Base-by-base conservation (phyloP, 1,284 basidiomycete genomes). In the Cutaneotrichosporon sp. region DNA sequence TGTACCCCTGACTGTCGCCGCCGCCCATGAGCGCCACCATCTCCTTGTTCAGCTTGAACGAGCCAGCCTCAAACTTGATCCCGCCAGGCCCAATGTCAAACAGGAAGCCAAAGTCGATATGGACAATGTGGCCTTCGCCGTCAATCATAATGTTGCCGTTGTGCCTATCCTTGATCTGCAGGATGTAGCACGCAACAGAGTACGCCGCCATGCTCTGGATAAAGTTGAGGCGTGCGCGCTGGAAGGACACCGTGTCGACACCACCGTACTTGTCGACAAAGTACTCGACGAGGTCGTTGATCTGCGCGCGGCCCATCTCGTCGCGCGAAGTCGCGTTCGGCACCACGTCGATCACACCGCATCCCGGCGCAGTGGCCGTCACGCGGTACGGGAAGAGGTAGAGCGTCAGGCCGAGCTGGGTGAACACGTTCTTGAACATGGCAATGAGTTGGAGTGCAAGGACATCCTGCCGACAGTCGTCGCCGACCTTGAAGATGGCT, bases 71-170 rank as follows among this genome's bases (percentile, higher is more conserved):
- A 74, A 97, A 97, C 85, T 97, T 97, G 79, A 98, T 90, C 68
- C 94, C 68, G 10, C 62, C 69, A 1, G 32, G 70, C n/a, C 67
- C 96, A 86, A 98, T 99, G 78, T 98, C 96, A 74, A 98, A 98
- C 63, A 98, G 81, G 84, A 99, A 99, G 1, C 96, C 97, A 75
- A 99, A 99, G 81, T 99, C 95, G 92, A 73, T 55, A 58, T 99
- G 96, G 5, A 97, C 87, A 66, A 99, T 91, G 76, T 97, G 94
- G 0, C 96, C 96, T 66, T 95, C 91, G 8, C 90, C 92, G 74
- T 97, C 94, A 65, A 99, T 96, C 95, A 99, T 97, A 74, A 98
- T 98, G 78, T 99, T 99, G 22, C 96, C 96, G 75, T 98, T 98
- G 80, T 99, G 96, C 42, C 96, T 83, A 78, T 99, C 97, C 81